These are phyloP conservation scores for Scheffersomyces quercinus DNA, from an alignment of 1,139 yeast genomes.

Conservation along the genomic window DNA sequence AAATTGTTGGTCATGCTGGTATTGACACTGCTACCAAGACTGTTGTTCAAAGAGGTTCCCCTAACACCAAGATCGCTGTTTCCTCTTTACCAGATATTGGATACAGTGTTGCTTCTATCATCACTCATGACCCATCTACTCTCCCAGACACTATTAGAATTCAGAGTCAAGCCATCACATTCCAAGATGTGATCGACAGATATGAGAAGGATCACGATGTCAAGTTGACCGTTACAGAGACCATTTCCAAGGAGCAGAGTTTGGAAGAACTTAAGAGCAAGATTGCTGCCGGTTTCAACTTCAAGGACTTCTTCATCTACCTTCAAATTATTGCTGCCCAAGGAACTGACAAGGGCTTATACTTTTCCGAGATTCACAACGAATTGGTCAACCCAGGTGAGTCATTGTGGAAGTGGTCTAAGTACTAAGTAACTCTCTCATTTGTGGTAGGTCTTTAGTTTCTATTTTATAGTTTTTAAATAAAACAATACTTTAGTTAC, in stretches of 20 bases:
- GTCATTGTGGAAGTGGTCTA: conserved; percentile 53
- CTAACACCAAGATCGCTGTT: conserved; percentile 31
- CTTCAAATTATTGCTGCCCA: conserved; percentile 31
- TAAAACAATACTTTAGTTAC: too few relatives aligned
- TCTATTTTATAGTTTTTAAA: too few relatives aligned
- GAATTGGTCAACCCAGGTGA: conserved; percentile 59
- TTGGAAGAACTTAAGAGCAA: conserved; percentile 28
- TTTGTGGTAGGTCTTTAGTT: too few relatives aligned
- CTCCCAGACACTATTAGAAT: conserved; percentile 51
- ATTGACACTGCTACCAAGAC: conserved; percentile 32
- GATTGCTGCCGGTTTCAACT: conserved; percentile 31
- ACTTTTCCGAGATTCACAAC: conserved; percentile 32
- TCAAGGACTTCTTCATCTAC: conserved; percentile 26
- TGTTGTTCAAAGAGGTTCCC: conserved; percentile 46
- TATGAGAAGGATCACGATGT: conserved; percentile 44
- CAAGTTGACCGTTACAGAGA: conserved; percentile 28
- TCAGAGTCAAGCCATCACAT: conserved; percentile 40
- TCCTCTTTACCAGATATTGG: conserved; percentile 51
- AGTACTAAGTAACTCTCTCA: conserved; percentile 13
- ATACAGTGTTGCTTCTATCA: conserved; percentile 33
- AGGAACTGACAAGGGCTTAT: conserved; percentile 42
- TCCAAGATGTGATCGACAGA: conserved; percentile 37
- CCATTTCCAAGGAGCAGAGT: conserved; percentile 30
- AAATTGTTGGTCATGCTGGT: conserved; percentile 39
- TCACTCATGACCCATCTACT: conserved; percentile 31